Percentiles rank a stretch among this genome's conserved stretches.
Evolutionary conservation across 148 eudicot species (phyloP).

Genomic region (Chenopodium berlandieri): DNA sequence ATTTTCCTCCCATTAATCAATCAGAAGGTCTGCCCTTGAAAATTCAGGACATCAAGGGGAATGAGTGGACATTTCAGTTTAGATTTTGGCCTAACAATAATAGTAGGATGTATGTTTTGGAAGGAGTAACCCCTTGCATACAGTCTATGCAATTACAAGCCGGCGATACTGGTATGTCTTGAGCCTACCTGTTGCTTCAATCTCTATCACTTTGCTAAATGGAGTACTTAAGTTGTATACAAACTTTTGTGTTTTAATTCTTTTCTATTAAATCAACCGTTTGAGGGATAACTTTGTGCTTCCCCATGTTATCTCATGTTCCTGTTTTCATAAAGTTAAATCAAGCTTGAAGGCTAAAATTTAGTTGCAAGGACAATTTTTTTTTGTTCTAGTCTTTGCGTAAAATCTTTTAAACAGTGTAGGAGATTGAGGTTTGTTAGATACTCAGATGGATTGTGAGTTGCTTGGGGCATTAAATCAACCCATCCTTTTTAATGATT

Average conservation of each 20-base stretch:
- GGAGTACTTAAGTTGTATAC: neutral
- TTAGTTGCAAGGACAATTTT: neutral
- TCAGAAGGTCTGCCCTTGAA: slow-evolving; percentile 91
- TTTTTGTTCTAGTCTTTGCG: neutral
- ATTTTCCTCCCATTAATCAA: slow-evolving; percentile 84
- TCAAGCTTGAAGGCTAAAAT: neutral
- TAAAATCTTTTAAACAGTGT: neutral
- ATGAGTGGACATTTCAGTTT: slow-evolving; percentile 97
- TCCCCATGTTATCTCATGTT: neutral
- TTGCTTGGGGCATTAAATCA: neutral
- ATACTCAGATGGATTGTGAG: neutral
- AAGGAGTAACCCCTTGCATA: slow-evolving; percentile 97
- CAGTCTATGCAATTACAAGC: slow-evolving; percentile 96
- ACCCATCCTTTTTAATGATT: neutral
- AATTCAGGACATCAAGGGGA: slow-evolving; percentile 90
- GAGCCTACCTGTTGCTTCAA: slow-evolving; percentile 13
- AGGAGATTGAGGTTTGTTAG: neutral
- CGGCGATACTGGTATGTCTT: slow-evolving; percentile 86
- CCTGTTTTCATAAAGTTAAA: neutral
- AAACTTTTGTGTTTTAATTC: neutral
- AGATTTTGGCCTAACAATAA: slow-evolving; percentile 99
- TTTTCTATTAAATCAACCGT: neutral
- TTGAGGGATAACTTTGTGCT: neutral
- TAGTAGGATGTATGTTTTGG: slow-evolving; percentile 98
- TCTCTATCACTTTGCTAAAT: neutral